A percentile compares a stretch with the other conserved stretches of the same genome.
Evolutionary conservation across 2,329 filamentous ascomycete genomes (phyloP).

Genomic region (Paradendryphiella salina): DNA sequence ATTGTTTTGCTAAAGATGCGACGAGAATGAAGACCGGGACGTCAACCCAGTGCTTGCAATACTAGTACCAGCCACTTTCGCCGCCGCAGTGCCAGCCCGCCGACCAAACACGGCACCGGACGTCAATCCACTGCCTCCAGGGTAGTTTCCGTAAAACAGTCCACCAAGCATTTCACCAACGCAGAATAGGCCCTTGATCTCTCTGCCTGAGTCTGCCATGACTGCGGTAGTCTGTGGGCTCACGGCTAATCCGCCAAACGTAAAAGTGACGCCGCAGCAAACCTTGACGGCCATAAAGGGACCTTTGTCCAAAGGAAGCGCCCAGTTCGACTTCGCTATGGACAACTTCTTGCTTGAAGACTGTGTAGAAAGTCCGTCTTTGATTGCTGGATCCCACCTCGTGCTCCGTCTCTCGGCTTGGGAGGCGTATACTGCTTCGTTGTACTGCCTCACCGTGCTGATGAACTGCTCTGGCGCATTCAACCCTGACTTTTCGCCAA

Average conservation of each 20-base stretch:
- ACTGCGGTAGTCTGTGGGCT: conserved; percentile 59
- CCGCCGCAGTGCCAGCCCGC: conserved; percentile 45
- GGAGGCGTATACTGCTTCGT: conserved; percentile 58
- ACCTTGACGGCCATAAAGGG: conserved; percentile 68
- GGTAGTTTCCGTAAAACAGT: conserved; percentile 56
- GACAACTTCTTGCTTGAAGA: conserved; percentile 51
- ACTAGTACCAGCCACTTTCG: conserved; percentile 9
- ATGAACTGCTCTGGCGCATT: conserved; percentile 53
- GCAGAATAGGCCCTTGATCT: conserved; percentile 62
- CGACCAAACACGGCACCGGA: conserved; percentile 60
- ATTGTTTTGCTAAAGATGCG: not conserved
- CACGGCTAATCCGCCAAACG: conserved; percentile 66
- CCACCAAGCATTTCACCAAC: conserved; percentile 67
- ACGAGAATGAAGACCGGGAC: not conserved
- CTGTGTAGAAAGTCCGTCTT: conserved; percentile 65
- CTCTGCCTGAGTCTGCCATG: conserved; percentile 50
- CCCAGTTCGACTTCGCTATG: conserved; percentile 69
- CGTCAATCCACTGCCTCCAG: conserved; percentile 64
- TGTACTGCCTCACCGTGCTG: conserved; percentile 59
- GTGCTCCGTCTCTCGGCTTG: conserved; percentile 50
- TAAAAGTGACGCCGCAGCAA: conserved; percentile 68
- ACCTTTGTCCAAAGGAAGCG: conserved; percentile 58
- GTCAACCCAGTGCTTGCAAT: not conserved
- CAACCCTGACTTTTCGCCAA: conserved; percentile 54
- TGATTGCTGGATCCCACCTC: conserved; percentile 63